Percentiles rank a stretch among this genome's conserved stretches.
Conservation (phyloP, 2,329 filamentous ascomycete genomes). For the Neonectria coccinea region DNA sequence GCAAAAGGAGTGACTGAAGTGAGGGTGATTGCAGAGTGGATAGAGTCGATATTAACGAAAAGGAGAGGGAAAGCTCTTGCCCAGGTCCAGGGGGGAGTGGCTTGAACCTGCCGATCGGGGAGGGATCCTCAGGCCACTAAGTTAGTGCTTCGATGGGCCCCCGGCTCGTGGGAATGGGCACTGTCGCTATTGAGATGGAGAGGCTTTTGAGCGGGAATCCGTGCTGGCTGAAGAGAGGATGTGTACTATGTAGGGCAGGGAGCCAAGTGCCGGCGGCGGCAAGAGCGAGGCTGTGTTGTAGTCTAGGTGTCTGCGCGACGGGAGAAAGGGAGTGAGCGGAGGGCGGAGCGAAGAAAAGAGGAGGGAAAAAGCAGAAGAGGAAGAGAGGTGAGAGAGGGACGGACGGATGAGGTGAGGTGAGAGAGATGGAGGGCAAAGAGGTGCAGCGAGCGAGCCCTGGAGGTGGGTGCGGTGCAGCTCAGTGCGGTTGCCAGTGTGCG, state of each 20-base stretch:
- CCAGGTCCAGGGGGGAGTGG: constrained; percentile 46
- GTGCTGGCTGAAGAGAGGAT: constrained; percentile 3
- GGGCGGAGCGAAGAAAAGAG: constrained; percentile 26
- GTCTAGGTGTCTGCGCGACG: constrained; percentile 13
- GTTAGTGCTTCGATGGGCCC: constrained; percentile 42
- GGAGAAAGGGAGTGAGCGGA: constrained; percentile 19
- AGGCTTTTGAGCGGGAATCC: constrained; percentile 4
- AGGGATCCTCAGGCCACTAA: constrained; percentile 50
- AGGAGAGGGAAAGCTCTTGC: constrained; percentile 50
- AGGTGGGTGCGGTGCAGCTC: constrained; percentile 17
- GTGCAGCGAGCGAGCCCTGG: constrained; percentile 24
- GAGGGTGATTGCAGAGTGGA: constrained; percentile 54
- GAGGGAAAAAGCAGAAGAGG: constrained; percentile 30
- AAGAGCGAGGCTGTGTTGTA: constrained; percentile 18
- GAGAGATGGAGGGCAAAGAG: constrained; percentile 29
- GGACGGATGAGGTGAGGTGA: constrained; percentile 40
- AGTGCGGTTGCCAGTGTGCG: constrained; percentile 9
- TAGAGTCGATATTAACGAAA: constrained; percentile 54
- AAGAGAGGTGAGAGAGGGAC: constrained; percentile 39
- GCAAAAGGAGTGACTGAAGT: constrained; percentile 56
- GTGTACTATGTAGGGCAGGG: not conserved
- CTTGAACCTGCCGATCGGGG: constrained; percentile 52
- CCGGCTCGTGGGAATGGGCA: constrained; percentile 39
- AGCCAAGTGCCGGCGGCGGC: constrained; percentile 6
- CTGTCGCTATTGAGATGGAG: constrained; percentile 25